Evolutionary conservation across 495 filamentous ascomycete genomes (phyloP).

Genomic region (Aspergillus diversus): DNA sequence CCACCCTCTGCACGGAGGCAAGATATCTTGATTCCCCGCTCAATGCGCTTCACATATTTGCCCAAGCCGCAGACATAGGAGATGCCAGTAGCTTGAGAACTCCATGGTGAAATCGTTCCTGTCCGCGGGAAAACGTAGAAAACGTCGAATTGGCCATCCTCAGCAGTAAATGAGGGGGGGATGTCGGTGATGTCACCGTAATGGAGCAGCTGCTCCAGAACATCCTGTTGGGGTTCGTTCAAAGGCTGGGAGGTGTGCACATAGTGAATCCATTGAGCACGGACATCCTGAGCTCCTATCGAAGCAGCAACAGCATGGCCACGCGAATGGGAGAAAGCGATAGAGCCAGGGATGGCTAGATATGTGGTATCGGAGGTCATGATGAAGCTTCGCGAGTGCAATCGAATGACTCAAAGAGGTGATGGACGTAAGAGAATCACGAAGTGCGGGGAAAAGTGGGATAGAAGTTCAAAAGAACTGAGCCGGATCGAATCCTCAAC

Average conservation of each 20-base stretch:
- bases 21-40: slow-evolving; percentile 78
- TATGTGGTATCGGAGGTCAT: slow-evolving; percentile 45
- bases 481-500: slow-evolving; percentile 9
- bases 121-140: slow-evolving; percentile 77
- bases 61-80: slow-evolving; percentile 86
- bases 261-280: slow-evolving; percentile 69
- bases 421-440: slow-evolving; percentile 6
- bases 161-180: slow-evolving; percentile 45
- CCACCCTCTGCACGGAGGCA: slow-evolving; percentile 43
- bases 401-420: slow-evolving; percentile 16
- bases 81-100: slow-evolving; percentile 92
- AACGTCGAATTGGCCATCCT: slow-evolving; percentile 49
- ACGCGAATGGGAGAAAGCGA: slow-evolving; percentile 59
- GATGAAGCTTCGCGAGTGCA: slow-evolving; percentile 23
- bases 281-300: slow-evolving; percentile 58
- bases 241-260: slow-evolving; percentile 51
- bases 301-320: slow-evolving; percentile 52
- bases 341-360: slow-evolving; percentile 55
- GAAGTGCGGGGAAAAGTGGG: slow-evolving; percentile 1
- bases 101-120: slow-evolving; percentile 94
- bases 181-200: slow-evolving; percentile 62
- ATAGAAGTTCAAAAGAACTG: slow-evolving; percentile 10
- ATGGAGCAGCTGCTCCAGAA: slow-evolving; percentile 62
- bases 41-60: slow-evolving; percentile 75
- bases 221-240: slow-evolving; percentile 45